phyloP scores from a whole-genome alignment of 192 early-diverging fungal species.

The Linnemannia schmuckeri region DNA sequence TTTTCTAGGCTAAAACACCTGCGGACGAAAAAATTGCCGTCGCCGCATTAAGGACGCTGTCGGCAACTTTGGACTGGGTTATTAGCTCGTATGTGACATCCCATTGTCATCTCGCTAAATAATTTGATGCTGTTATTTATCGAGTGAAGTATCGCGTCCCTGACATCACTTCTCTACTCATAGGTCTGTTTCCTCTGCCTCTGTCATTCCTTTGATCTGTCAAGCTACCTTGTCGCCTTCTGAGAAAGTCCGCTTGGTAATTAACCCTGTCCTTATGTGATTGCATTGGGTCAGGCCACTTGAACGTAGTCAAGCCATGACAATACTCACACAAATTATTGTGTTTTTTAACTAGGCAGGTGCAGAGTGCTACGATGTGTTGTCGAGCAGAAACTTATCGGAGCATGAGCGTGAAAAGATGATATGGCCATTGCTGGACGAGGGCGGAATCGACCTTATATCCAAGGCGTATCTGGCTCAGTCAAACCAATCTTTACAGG shows the following conservation, averaged over 20 bases:
- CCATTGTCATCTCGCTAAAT: neutral
- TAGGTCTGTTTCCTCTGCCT: slow-evolving; percentile 24
- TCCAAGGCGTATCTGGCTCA: slow-evolving; percentile 42
- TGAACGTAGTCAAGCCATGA: too few relatives aligned
- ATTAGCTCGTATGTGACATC: slow-evolving; percentile 15
- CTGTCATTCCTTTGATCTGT: slow-evolving; percentile 27
- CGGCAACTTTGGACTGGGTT: slow-evolving; percentile 30
- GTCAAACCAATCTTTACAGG: slow-evolving; percentile 22
- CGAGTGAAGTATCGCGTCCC: neutral
- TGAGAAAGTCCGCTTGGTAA: slow-evolving; percentile 55
- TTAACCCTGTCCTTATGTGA: neutral
- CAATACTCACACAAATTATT: neutral
- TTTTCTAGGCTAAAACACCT: slow-evolving; percentile 2
- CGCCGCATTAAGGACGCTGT: slow-evolving; percentile 24
- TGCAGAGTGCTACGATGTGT: slow-evolving; percentile 63
- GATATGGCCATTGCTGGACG: slow-evolving; percentile 54
- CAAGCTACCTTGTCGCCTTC: slow-evolving; percentile 35
- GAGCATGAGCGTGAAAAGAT: slow-evolving; percentile 44
- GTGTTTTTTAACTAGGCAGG: slow-evolving; percentile 51
- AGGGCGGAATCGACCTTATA: slow-evolving; percentile 47
- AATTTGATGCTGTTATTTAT: neutral
- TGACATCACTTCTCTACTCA: neutral
- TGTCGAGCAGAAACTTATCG: slow-evolving; percentile 53
- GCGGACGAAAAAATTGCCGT: slow-evolving; percentile 38
- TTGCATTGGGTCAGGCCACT: neutral